These are phyloP conservation scores for Epithele typhae DNA, from an alignment of 768 basidiomycete genomes.

Conservation along the genomic window DNA sequence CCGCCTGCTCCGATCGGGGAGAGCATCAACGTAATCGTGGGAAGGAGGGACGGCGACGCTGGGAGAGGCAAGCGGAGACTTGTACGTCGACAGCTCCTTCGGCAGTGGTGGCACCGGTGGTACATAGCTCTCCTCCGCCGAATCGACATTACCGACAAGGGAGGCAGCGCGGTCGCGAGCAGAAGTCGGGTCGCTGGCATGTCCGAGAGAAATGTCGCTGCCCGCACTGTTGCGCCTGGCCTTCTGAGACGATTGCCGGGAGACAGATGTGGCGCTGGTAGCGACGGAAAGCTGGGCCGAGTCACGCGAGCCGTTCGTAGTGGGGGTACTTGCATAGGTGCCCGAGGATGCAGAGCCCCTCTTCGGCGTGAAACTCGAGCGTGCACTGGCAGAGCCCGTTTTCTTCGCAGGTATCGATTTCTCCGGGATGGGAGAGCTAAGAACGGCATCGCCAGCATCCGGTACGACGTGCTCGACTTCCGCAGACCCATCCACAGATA, in stretches of 20 bases:
- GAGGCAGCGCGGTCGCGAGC: conserved; percentile 67
- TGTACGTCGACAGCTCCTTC: conserved; percentile 80
- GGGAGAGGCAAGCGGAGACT: conserved; percentile 63
- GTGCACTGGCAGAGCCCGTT: conserved; percentile 46
- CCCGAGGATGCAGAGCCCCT: conserved; percentile 88
- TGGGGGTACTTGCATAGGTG: conserved; percentile 74
- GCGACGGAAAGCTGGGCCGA: conserved; percentile 77
- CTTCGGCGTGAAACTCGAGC: conserved; percentile 79
- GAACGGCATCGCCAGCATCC: conserved; percentile 49
- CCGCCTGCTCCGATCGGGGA: conserved; percentile 31
- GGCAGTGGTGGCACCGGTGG: conserved; percentile 92
- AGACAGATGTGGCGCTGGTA: conserved; percentile 75
- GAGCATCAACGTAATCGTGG: conserved; percentile 33
- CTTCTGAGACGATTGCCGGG: conserved; percentile 64
- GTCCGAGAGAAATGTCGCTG: conserved; percentile 76
- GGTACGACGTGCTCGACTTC: conserved; percentile 42
- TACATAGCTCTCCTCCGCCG: conserved; percentile 60
- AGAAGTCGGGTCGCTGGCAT: conserved; percentile 60
- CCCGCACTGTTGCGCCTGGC: conserved; percentile 77
- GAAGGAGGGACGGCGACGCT: conserved; percentile 43
- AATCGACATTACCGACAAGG: conserved; percentile 55
- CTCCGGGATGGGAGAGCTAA: conserved; percentile 42
- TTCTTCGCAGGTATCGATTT: conserved; percentile 74
- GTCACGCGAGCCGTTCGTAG: conserved; percentile 69
- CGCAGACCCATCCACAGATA: conserved; percentile 27